Evolutionary conservation across 352 stramenopile species (phyloP).

Genomic region (Globisporangium lucens): DNA sequence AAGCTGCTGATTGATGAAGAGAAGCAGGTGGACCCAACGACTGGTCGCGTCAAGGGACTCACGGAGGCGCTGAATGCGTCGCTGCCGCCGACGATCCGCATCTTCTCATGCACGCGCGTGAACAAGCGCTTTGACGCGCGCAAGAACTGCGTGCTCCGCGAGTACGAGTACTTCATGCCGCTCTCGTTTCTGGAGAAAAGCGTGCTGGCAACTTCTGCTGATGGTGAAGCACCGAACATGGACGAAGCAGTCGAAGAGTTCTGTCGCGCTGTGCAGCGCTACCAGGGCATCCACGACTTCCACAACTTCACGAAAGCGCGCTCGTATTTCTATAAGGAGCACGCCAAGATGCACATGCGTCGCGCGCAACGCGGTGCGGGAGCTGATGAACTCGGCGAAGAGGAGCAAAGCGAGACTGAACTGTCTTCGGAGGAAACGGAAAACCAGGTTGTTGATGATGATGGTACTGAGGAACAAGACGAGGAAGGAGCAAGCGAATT

Average conservation of each 20-base stretch:
- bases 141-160: conserved; percentile 82
- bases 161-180: conserved; percentile 92
- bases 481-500: conserved; percentile 19
- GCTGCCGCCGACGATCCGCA: conserved; percentile 75
- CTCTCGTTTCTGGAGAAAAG: conserved; percentile 66
- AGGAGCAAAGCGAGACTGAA: not conserved
- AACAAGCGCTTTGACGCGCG: conserved; percentile 89
- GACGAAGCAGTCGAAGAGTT: conserved; percentile 46
- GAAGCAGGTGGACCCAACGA: conserved; percentile 47
- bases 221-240: conserved; percentile 24
- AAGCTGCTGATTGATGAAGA: conserved; percentile 87
- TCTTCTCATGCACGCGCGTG: conserved; percentile 87
- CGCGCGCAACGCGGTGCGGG: conserved; percentile 9
- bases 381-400: conserved; percentile 4
- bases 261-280: conserved; percentile 47
- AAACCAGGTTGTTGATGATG: not conserved
- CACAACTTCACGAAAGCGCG: conserved; percentile 90
- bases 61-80: conserved; percentile 69
- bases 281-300: conserved; percentile 88
- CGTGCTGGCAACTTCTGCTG: conserved; percentile 18
- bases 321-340: conserved; percentile 72
- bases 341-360: conserved; percentile 34
- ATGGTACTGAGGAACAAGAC: conserved; percentile 2
- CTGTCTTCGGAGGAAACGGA: conserved; percentile 4
- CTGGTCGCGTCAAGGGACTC: conserved; percentile 57